Percentiles rank a stretch among this genome's conserved stretches.
Conservation (phyloP, 768 basidiomycete species). For the Pleurotus pulmonarius region DNA sequence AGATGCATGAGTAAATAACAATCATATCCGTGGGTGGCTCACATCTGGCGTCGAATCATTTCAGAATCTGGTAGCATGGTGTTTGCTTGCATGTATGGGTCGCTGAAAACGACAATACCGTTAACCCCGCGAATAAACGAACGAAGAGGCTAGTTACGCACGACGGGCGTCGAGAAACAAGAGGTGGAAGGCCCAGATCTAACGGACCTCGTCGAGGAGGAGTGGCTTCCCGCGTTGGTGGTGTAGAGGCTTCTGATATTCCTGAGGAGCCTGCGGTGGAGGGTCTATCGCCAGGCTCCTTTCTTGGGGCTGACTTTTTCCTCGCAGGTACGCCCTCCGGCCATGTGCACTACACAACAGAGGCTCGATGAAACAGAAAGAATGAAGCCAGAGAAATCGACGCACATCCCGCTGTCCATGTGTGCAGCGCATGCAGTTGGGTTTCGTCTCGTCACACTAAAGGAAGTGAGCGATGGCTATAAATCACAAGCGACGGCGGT, state of each 20-base stretch:
- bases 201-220: conserved; percentile 52
- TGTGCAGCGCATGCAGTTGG: conserved; percentile 80
- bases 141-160: conserved; percentile 18
- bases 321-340: conserved; percentile 73
- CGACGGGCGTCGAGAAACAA: conserved; percentile 37
- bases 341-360: conserved; percentile 68
- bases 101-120: conserved; percentile 26
- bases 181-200: conserved; percentile 37
- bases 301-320: conserved; percentile 58
- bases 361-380: background rate
- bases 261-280: conserved; percentile 77
- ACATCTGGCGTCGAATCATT: conserved; percentile 43
- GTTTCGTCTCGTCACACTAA: conserved; percentile 90
- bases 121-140: conserved; percentile 11
- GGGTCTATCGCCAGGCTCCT: conserved; percentile 63
- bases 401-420: conserved; percentile 82
- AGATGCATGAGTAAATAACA: background rate
- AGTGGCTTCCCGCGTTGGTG: conserved; percentile 63
- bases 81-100: conserved; percentile 41
- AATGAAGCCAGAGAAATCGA: conserved; percentile 2
- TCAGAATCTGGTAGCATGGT: conserved; percentile 43
- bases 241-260: conserved; percentile 67
- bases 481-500: background rate
- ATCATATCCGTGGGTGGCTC: conserved; percentile 18
- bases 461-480: conserved; percentile 4